phyloP scores from a whole-genome alignment of 257 asterid species.

The Avicennia marina region DNA sequence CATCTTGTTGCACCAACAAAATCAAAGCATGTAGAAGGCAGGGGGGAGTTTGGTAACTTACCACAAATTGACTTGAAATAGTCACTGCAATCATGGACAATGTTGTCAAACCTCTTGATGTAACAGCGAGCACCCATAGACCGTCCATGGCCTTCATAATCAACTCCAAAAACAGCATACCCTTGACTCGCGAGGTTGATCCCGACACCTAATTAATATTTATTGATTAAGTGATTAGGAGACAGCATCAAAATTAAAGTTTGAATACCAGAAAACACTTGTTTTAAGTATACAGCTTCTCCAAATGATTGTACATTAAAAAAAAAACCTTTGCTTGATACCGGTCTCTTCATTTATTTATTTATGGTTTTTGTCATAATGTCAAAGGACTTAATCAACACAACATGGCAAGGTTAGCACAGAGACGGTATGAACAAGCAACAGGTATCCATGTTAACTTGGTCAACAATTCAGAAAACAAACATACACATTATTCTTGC shows the following conservation, averaged over 20 bases:
- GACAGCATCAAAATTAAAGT: not conserved
- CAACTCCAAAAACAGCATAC: constrained; percentile 79
- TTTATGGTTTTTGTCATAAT: no score
- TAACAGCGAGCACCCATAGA: constrained; percentile 81
- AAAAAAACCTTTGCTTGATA: no score
- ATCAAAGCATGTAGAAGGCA: not conserved
- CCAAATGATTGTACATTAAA: no score
- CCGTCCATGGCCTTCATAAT: constrained; percentile 94
- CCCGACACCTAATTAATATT: constrained; percentile 88
- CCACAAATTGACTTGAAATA: constrained; percentile 73
- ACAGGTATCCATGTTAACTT: not conserved
- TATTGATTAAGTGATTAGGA: no score
- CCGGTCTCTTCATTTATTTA: no score
- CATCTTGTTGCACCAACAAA: no score
- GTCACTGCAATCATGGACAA: constrained; percentile 56
- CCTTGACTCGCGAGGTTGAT: constrained; percentile 61
- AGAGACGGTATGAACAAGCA: not conserved
- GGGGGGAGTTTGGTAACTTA: constrained; percentile 28
- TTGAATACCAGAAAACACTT: no score
- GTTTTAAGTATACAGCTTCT: no score
- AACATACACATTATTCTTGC: not conserved
- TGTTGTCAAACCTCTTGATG: constrained; percentile 68
- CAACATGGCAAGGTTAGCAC: no score
- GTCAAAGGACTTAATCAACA: no score
- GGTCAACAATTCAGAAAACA: not conserved